Conservation (phyloP, 257 asterid species). For the Nicotiana sylvestris region DNA sequence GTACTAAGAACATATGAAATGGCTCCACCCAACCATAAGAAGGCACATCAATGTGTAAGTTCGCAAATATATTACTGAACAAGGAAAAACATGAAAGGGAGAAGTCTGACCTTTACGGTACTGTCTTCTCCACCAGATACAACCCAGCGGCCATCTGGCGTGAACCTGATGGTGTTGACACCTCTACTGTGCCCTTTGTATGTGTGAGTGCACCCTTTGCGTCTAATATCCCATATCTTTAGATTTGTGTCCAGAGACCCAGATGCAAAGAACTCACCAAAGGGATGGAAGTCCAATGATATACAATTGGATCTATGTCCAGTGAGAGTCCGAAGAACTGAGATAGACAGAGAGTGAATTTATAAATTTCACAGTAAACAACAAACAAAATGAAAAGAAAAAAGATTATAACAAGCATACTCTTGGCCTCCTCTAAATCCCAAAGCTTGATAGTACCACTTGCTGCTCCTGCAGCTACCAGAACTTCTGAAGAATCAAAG, state of each 20-base stretch:
- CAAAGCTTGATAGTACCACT: constrained; percentile 98
- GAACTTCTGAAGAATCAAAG: constrained; percentile 93
- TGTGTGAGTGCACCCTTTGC: constrained; percentile 96
- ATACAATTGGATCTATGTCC: constrained; percentile 98
- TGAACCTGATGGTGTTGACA: constrained; percentile 83
- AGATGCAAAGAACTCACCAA: constrained; percentile 98
- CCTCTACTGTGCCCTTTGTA: constrained; percentile 99
- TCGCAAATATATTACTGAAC: background rate
- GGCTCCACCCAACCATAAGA: constrained; percentile 13
- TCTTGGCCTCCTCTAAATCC: constrained; percentile 98
- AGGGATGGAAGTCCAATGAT: constrained; percentile 96
- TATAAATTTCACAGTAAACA: background rate
- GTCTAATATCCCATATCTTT: constrained; percentile 96
- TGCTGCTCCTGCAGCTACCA: constrained; percentile 99
- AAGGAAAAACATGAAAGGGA: constrained; percentile 16
- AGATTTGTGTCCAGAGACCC: constrained; percentile 96
- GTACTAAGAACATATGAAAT: background rate
- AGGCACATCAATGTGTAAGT: background rate
- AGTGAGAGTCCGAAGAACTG: constrained; percentile 91
- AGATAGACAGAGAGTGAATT: constrained; percentile 2
- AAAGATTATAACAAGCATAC: constrained; percentile 39
- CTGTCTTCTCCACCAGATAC: constrained; percentile 99
- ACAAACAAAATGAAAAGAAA: constrained; percentile 1
- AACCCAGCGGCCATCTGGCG: constrained; percentile 99
- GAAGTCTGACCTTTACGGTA: constrained; percentile 71